A percentile compares a stretch with the other conserved stretches of the same genome.
Evolutionary conservation across 495 filamentous ascomycete species (phyloP).

Genomic region (Amphirosellinia nigrospora): DNA sequence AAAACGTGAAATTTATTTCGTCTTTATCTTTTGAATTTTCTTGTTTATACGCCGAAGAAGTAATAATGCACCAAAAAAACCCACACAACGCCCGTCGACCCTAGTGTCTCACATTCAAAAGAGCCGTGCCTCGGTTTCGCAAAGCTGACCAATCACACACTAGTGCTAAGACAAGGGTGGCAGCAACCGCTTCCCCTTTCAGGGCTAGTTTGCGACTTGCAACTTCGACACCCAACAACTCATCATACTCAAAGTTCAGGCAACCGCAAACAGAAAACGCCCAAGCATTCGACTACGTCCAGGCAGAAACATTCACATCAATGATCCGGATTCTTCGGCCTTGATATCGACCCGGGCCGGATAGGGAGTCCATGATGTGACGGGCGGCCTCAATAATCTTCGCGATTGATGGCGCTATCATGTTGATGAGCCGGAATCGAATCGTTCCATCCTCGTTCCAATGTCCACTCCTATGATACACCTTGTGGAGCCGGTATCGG

Average conservation of each 20-base stretch:
- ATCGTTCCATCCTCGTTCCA: background rate
- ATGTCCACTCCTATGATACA: background rate
- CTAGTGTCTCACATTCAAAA: no score
- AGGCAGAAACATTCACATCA: background rate
- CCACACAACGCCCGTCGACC: no score
- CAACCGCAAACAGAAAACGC: background rate
- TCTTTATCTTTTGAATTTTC: no score
- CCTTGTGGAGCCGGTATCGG: background rate
- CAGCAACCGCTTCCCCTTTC: background rate
- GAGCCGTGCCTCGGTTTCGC: slow-evolving; percentile 26
- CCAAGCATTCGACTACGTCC: background rate
- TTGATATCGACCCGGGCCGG: background rate
- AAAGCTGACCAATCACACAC: background rate
- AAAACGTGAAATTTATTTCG: no score
- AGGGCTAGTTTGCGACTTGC: slow-evolving; percentile 11
- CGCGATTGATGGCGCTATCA: background rate
- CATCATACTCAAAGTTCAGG: background rate
- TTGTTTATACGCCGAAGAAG: no score
- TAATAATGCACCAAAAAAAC: no score
- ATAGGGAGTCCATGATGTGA: background rate
- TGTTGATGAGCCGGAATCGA: background rate
- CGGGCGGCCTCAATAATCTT: background rate
- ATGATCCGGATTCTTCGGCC: background rate
- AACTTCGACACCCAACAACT: background rate
- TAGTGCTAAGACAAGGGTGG: background rate